A percentile compares a stretch with the other conserved stretches of the same genome.
Evolutionary conservation across 2,329 filamentous ascomycete species (phyloP).

Genomic region (Colletotrichum tanaceti): DNA sequence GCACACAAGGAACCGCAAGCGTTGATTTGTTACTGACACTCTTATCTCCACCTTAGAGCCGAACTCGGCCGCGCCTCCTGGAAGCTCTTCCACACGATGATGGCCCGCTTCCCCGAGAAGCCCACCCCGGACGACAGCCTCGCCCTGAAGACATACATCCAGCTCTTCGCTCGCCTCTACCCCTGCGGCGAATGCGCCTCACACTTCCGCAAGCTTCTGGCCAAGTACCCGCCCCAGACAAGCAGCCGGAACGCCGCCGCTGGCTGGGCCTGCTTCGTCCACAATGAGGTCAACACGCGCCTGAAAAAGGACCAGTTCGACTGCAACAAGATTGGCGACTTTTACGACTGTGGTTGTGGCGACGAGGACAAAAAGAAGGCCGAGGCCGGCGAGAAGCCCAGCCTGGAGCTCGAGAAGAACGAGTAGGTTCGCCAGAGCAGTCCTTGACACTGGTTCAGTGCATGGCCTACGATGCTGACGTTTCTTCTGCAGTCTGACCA

Average conservation of each 20-base stretch:
- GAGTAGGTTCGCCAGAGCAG: conserved; percentile 9
- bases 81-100: conserved; percentile 78
- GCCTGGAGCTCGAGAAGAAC: conserved; percentile 36
- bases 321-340: conserved; percentile 75
- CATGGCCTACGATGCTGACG: conserved; percentile 2
- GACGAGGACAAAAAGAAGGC: conserved; percentile 67
- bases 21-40: not conserved
- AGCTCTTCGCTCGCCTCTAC: conserved; percentile 75
- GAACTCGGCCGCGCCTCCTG: conserved; percentile 76
- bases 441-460: too few species aligned
- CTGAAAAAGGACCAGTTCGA: conserved; percentile 72
- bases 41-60: conserved; percentile 53
- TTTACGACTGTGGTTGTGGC: conserved; percentile 78
- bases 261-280: conserved; percentile 75
- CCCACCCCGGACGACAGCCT: conserved; percentile 71
- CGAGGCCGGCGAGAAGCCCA: conserved; percentile 38
- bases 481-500: conserved; percentile 19
- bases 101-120: conserved; percentile 75
- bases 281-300: conserved; percentile 75
- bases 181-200: conserved; percentile 76
- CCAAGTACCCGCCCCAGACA: conserved; percentile 73
- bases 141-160: conserved; percentile 73
- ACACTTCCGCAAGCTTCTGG: conserved; percentile 73
- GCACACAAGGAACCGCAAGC: conserved; percentile 4
- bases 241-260: conserved; percentile 72